Evolutionary conservation across 495 filamentous ascomycete species (phyloP).

Genomic region (Apiosordaria backusii): DNA sequence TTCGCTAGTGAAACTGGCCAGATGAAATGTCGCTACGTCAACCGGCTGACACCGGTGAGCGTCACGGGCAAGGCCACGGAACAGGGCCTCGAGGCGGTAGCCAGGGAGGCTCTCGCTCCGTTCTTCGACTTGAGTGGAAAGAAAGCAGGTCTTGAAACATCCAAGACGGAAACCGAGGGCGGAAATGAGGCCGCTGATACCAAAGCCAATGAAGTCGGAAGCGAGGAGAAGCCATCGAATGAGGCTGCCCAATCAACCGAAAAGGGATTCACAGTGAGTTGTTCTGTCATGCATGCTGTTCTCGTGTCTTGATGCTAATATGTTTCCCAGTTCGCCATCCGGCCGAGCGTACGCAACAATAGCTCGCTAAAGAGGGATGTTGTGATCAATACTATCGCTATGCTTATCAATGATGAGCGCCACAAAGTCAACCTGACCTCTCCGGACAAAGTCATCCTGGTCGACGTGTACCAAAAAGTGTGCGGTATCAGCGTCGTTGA

Average conservation of each 20-base stretch:
- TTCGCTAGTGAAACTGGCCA: constrained; percentile 40
- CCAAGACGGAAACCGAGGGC: neutral
- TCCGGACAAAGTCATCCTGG: constrained; percentile 80
- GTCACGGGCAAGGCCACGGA: constrained; percentile 74
- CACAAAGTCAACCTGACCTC: constrained; percentile 81
- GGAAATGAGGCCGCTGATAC: neutral
- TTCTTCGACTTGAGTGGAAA: constrained; percentile 60
- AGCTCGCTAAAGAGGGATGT: constrained; percentile 65
- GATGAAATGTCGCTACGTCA: constrained; percentile 70
- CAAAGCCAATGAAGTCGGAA: constrained; percentile 31
- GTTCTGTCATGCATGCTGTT: neutral
- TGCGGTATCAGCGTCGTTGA: constrained; percentile 50
- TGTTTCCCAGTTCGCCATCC: constrained; percentile 74
- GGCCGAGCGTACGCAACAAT: constrained; percentile 77
- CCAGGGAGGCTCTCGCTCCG: constrained; percentile 62
- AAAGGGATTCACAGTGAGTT: constrained; percentile 20
- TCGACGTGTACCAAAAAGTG: constrained; percentile 70
- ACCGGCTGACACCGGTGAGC: constrained; percentile 78
- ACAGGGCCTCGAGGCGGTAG: constrained; percentile 69
- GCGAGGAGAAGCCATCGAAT: constrained; percentile 10
- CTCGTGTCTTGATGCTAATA: neutral
- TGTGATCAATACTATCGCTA: constrained; percentile 76
- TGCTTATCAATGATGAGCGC: constrained; percentile 45
- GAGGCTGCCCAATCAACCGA: constrained; percentile 34
- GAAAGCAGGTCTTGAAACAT: neutral